Evolutionary conservation across 1,284 basidiomycete genomes (phyloP).

Genomic region (Tylopilus orsonianus): DNA sequence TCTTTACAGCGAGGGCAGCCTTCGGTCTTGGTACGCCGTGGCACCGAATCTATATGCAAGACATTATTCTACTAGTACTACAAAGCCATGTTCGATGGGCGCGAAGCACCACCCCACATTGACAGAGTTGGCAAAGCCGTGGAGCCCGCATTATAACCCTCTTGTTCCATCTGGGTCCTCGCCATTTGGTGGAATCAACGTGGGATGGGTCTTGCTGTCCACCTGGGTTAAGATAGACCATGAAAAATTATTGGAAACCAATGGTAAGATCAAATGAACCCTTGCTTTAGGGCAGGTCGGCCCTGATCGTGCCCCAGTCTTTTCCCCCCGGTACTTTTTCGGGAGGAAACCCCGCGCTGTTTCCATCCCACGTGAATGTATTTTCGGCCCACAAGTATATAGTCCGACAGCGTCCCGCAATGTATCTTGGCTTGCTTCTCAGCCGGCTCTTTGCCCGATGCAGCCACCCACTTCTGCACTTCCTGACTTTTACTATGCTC

Average conservation of each 20-base stretch:
- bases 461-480: constrained; percentile 56
- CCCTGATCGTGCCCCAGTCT: not conserved
- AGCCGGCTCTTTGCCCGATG: constrained; percentile 16
- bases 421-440: constrained; percentile 1
- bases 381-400: constrained; percentile 2
- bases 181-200: constrained; percentile 69
- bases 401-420: constrained; percentile 4
- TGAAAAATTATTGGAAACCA: not conserved
- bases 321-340: not conserved
- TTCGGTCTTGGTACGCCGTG: too few relatives aligned
- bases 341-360: not conserved
- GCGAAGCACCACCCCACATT: constrained; percentile 31
- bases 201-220: constrained; percentile 41
- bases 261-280: not conserved
- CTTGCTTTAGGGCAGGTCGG: constrained; percentile 41
- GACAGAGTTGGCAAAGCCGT: constrained; percentile 13
- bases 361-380: constrained; percentile 1
- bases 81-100: constrained; percentile 29
- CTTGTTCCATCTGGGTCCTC: constrained; percentile 63
- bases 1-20: not conserved
- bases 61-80: not conserved
- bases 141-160: constrained; percentile 70
- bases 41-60: too few relatives aligned
- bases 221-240: constrained; percentile 67
- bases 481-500: constrained; percentile 66